A percentile compares a stretch with the other conserved stretches of the same genome.
Evolutionary conservation across 192 early-diverging fungal genomes (phyloP).

Genomic region (Thamnidium elegans): DNA sequence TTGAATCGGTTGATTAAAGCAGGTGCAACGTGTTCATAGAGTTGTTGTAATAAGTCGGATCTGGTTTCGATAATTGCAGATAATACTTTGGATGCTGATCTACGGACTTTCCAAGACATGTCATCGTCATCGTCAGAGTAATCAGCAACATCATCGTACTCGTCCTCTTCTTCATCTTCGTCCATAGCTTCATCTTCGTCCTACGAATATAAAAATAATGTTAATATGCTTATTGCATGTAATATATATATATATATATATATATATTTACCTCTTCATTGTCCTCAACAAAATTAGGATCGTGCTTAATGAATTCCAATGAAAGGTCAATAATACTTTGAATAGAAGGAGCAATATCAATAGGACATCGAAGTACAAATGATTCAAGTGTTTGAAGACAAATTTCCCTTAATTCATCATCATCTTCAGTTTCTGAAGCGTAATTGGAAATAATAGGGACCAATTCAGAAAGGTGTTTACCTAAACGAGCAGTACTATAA

Average conservation of each 20-base stretch:
- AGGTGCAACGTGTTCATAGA: conserved; percentile 69
- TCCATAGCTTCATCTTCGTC: conserved; percentile 60
- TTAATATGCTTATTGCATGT: not conserved
- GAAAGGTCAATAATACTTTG: conserved; percentile 56
- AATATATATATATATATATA: too few species aligned
- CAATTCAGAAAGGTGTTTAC: conserved; percentile 57
- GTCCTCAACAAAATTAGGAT: conserved; percentile 75
- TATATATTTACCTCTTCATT: conserved; percentile 47
- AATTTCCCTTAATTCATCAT: conserved; percentile 79
- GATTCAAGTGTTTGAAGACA: conserved; percentile 80
- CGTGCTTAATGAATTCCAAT: conserved; percentile 71
- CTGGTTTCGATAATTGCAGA: conserved; percentile 68
- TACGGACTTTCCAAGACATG: conserved; percentile 89
- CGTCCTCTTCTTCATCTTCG: conserved; percentile 57
- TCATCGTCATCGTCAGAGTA: conserved; percentile 86
- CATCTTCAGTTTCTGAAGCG: conserved; percentile 54
- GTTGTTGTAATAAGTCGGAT: conserved; percentile 58
- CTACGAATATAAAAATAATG: conserved; percentile 9
- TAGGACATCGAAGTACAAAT: conserved; percentile 74
- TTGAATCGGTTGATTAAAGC: conserved; percentile 73
- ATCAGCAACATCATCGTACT: conserved; percentile 64
- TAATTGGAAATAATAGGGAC: conserved; percentile 63
- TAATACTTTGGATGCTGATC: conserved; percentile 73
- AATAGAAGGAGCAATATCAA: conserved; percentile 65
- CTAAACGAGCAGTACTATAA: conserved; percentile 63